These are phyloP conservation scores for Fremontodendron californicum DNA, from an alignment of 345 rosid genomes.

Conservation along the genomic window DNA sequence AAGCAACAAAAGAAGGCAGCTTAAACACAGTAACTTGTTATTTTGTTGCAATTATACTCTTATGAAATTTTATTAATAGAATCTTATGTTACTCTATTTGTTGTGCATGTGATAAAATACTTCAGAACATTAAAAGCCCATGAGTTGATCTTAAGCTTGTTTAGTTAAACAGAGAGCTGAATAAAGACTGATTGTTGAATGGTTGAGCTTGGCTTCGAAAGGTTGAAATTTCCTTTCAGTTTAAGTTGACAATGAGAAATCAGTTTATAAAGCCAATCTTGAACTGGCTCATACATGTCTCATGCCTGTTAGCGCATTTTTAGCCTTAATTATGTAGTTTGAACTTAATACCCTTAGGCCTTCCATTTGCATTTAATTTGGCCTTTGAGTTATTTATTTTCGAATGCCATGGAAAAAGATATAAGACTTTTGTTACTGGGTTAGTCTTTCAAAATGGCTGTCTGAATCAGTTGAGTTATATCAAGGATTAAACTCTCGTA, in stretches of 20 bases:
- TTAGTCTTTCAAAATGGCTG: not conserved
- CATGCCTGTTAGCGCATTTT: not conserved
- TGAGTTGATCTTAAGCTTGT: not conserved
- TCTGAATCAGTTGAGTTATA: not conserved
- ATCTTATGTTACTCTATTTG: not conserved
- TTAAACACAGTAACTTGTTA: not conserved
- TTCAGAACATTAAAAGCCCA: not conserved
- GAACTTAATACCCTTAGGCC: not conserved
- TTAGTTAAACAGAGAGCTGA: not conserved
- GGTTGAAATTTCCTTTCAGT: not conserved
- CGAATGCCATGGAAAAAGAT: not conserved
- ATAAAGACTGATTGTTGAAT: not conserved
- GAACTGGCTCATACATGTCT: not conserved
- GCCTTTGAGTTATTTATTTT: not conserved
- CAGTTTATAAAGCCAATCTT: not conserved
- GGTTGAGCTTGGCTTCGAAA: not conserved
- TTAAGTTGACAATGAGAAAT: not conserved
- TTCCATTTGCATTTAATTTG: not conserved
- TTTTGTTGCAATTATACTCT: not conserved
- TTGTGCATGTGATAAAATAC: not conserved
- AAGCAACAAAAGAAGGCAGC: too few species aligned
- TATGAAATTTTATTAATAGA: not conserved
- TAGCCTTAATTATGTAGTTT: not conserved
- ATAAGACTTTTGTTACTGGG: not conserved
- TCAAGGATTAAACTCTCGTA: not conserved